phyloP scores from a whole-genome alignment of 768 basidiomycete species.

The Floccularia luteovirens region DNA sequence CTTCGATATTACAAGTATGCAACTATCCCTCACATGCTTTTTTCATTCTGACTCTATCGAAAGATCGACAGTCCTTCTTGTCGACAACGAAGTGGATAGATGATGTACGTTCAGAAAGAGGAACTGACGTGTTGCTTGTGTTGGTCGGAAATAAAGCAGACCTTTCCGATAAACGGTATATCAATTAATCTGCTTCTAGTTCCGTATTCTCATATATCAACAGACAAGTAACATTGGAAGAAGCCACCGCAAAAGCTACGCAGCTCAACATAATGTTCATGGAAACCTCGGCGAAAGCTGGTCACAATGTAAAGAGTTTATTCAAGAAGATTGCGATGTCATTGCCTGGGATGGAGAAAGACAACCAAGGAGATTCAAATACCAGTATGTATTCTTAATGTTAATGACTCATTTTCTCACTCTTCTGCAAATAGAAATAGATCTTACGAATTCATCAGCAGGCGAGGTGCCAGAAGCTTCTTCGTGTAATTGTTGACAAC shows the following conservation, averaged over 20 bases:
- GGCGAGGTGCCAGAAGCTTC: slow-evolving; percentile 82
- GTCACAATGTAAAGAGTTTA: slow-evolving; percentile 96
- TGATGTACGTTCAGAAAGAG: slow-evolving; percentile 94
- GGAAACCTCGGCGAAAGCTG: slow-evolving; percentile 99
- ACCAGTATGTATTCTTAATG: slow-evolving; percentile 31
- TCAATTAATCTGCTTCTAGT: slow-evolving; percentile 7
- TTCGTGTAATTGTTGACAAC: slow-evolving; percentile 77
- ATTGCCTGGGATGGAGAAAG: slow-evolving; percentile 92
- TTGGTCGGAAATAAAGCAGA: slow-evolving; percentile 99
- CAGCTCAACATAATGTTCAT: slow-evolving; percentile 96
- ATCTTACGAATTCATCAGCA: slow-evolving; percentile 69
- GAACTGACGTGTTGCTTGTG: slow-evolving; percentile 97
- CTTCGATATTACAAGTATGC: slow-evolving; percentile 96
- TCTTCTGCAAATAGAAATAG: slow-evolving; percentile 76
- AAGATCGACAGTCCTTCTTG: slow-evolving; percentile 91
- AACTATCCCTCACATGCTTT: slow-evolving; percentile 1
- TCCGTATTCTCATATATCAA: slow-evolving; percentile 4
- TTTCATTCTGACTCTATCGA: slow-evolving; percentile 2
- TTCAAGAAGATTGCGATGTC: slow-evolving; percentile 99
- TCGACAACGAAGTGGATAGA: slow-evolving; percentile 99
- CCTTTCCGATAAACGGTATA: slow-evolving; percentile 94
- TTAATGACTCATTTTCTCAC: not conserved
- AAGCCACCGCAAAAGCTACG: slow-evolving; percentile 86
- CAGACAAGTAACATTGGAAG: slow-evolving; percentile 98
- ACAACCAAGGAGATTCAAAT: slow-evolving; percentile 49